Base-by-base conservation (phyloP, 1,284 basidiomycete genomes). In the Inonotus obliquus region DNA sequence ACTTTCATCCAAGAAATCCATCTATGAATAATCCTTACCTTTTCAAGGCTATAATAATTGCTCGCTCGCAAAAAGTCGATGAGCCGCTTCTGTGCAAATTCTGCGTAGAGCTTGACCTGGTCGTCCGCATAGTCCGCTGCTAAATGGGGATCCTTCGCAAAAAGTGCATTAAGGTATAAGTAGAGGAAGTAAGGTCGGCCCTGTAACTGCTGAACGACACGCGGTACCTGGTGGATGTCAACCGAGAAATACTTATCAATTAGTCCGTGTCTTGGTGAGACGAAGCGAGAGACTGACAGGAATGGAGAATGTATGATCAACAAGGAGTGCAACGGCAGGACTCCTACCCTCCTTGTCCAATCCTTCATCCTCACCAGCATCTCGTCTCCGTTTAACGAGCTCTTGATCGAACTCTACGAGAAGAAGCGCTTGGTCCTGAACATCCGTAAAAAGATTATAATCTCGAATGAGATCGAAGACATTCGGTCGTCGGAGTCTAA, bases 391-490 rank as follows among this genome's bases (percentile, higher is more conserved):
- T 68, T 85, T 83, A 72, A 85, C 84, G 29, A 96, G 77, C 71
- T 96, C 93, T 65, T 93, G 87, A 67, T 99, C 96, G 65, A 99
- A 98, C 69, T 98, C 92, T 27, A 99, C 90, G 0, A 99, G 83
- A 13, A 94, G 79, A 0, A 97, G 76, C 1, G 92, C 94, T 73
- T 97, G 94, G 70, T 98, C 94, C 70, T 94, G 91, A 1, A 99
- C 91, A 48, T 94, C 94, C 21, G 94, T 94, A 74, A 98, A 98
- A 1, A 99, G 80, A 67, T 97, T 97, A 72, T 98, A 82, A 61
- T 98, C 94, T 48, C 91, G 82, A 66, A 99, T 98, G 58, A 99
- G 87, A 66, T 96, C 91, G 71, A 99, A 98, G 1, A 98, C 96
- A 67, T 94, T 89, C 1, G 94, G 86, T 54, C 90, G 81, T 9